Base-by-base conservation (phyloP, 163 green algal species). In the Coccomyxa subellipsoidea region DNA sequence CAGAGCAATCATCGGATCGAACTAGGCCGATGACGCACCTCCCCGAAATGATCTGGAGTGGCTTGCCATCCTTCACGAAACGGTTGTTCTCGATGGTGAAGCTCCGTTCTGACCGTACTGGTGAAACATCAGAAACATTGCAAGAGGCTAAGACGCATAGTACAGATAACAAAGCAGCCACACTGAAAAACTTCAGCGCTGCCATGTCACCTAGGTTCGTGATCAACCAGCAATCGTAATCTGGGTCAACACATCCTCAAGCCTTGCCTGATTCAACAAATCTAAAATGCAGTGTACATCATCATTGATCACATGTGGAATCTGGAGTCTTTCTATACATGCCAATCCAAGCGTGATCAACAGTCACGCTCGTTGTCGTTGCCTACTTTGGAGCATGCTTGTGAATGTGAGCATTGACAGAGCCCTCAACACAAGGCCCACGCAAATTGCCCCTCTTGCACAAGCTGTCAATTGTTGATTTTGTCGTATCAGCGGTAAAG, bases 21-120 rank as follows among this genome's bases (percentile, higher is more conserved):
- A n/a, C n/a, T 12, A 31, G 31, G 35, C 12, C 25, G 6, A 10
- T 34, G 37, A 47, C 72, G 37, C 35, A 88, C 86, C 84, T 88
- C 32, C 88, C 88, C 25, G 79, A 85, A 23, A 91, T 87, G 27
- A 91, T 82, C 35, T 86, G 86, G 0, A 87, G 35, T 0, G 81
- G 84, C 59, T 85, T 70, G 35, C 83, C 84, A 39, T 90, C 82
- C 69, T 84, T 77, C 1, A 89, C 2, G 35, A 91, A 90, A 3
- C 34, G 34, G 47, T 91, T 59, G 29, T 87, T 59, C 1, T 84
- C 53, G 27, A 90, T 86, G 0, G 23, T 82, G 76, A 92, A 89
- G 18, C 47, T 87, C 7, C 76, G 76, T 34, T 80, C 36, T 78
- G 36, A 47, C 31, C 47, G 27, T n/a, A 73, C 66, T n/a, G n/a